These are phyloP conservation scores for Fusarium nematophilum DNA, from an alignment of 2,329 filamentous ascomycete species.

Conservation along the genomic window DNA sequence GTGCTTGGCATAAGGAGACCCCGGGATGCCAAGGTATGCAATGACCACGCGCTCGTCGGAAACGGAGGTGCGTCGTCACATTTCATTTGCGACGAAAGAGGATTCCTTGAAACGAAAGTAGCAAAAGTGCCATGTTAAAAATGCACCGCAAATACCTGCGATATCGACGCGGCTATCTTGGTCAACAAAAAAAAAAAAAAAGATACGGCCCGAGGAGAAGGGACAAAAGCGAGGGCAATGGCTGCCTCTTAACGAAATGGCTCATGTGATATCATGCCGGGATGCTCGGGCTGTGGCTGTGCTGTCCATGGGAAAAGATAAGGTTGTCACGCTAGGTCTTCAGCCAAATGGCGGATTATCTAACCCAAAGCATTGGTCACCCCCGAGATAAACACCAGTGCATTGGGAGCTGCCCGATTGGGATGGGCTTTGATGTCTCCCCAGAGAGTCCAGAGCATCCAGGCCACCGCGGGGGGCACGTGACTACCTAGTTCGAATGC, in stretches of 20 bases:
- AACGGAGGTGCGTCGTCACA: too few relatives aligned
- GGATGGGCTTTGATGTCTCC: background rate
- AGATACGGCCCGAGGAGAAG: background rate
- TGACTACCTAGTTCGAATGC: too few relatives aligned
- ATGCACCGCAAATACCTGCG: too few relatives aligned
- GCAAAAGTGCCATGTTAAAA: too few relatives aligned
- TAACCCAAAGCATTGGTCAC: too few relatives aligned
- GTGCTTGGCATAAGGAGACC: constrained; percentile 7
- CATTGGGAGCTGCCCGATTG: background rate
- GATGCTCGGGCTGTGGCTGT: background rate
- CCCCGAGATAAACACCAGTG: too few relatives aligned
- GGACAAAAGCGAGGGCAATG: background rate
- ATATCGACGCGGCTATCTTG: too few relatives aligned
- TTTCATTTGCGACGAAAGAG: too few relatives aligned
- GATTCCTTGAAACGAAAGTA: too few relatives aligned
- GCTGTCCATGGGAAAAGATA: background rate
- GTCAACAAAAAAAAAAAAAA: too few relatives aligned
- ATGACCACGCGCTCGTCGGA: background rate
- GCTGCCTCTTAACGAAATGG: constrained; percentile 1
- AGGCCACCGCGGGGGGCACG: too few relatives aligned
- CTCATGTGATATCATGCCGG: background rate
- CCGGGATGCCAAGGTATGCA: background rate
- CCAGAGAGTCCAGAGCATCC: too few relatives aligned
- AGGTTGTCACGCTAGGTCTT: background rate
- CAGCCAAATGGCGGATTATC: background rate